Percentiles rank a stretch among this genome's conserved stretches.
Evolutionary conservation across 2,329 filamentous ascomycete genomes (phyloP).

Genomic region (Venturia oleaginea): DNA sequence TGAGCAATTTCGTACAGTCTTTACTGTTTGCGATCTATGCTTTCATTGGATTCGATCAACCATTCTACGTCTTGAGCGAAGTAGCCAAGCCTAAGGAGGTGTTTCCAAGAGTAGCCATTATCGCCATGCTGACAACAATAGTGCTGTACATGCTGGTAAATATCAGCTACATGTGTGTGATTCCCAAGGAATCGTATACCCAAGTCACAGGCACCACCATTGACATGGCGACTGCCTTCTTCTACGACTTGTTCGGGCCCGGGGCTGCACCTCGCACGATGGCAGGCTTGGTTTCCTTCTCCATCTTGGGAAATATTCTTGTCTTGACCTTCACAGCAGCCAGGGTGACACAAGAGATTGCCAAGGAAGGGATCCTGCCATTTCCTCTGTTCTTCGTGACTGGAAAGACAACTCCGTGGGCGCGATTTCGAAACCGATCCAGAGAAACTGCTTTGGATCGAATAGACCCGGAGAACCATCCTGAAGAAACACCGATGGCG

Average conservation of each 20-base stretch:
- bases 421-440: background rate
- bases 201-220: conserved; percentile 9
- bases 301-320: conserved; percentile 47
- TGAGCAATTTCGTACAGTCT: background rate
- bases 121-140: conserved; percentile 24
- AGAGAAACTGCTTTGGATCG: background rate
- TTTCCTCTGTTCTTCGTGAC: conserved; percentile 41
- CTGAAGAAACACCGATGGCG: conserved; percentile 29
- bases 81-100: conserved; percentile 30
- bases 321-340: conserved; percentile 49
- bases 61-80: conserved; percentile 24
- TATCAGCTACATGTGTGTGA: conserved; percentile 19
- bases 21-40: background rate
- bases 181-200: conserved; percentile 7
- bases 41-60: conserved; percentile 6
- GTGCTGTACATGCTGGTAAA: conserved; percentile 23
- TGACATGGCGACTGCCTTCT: conserved; percentile 18
- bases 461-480: conserved; percentile 16
- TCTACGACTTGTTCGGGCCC: conserved; percentile 20
- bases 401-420: background rate
- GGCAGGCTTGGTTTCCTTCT: conserved; percentile 44
- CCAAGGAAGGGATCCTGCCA: conserved; percentile 48
- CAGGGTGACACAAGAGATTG: conserved; percentile 51
- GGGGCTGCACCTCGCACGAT: conserved; percentile 29
- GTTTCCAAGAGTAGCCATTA: conserved; percentile 28